phyloP scores from a whole-genome alignment of 805 yeast genomes.

The Monosporozyma servazzii region DNA sequence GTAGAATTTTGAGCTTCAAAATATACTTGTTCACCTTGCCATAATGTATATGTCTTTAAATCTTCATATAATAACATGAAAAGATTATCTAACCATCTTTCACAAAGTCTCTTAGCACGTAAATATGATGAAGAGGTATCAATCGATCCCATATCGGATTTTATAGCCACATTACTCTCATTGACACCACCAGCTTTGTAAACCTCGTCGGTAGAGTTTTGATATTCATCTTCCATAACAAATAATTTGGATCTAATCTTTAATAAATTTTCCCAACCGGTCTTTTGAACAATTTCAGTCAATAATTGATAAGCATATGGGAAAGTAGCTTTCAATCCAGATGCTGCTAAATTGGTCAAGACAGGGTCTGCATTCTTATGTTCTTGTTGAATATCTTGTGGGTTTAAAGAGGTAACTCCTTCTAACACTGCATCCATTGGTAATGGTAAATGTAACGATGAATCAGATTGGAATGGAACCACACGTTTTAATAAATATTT shows the following conservation, averaged over 20 bases:
- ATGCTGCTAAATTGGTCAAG: conserved; percentile 56
- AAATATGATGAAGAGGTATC: conserved; percentile 24
- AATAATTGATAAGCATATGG: conserved; percentile 50
- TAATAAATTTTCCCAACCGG: conserved; percentile 66
- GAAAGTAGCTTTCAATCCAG: conserved; percentile 52
- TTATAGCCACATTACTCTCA: background rate
- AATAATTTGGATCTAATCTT: conserved; percentile 53
- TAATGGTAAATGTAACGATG: conserved; percentile 55
- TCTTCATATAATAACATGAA: conserved; percentile 68
- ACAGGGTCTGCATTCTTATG: conserved; percentile 57
- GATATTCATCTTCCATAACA: conserved; percentile 58
- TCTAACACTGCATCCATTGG: conserved; percentile 66
- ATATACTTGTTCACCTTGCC: conserved; percentile 88
- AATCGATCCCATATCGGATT: conserved; percentile 3
- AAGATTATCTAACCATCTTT: conserved; percentile 69
- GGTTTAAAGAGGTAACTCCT: conserved; percentile 58
- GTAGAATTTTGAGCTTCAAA: conserved; percentile 80
- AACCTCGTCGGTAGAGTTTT: conserved; percentile 19
- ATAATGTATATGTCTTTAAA: conserved; percentile 73
- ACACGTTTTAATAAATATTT: conserved; percentile 53
- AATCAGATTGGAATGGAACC: conserved; percentile 33
- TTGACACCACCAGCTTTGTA: background rate
- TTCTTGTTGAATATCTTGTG: conserved; percentile 55
- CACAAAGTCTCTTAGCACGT: conserved; percentile 59
- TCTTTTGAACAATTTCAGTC: conserved; percentile 53